phyloP scores from a whole-genome alignment of 768 basidiomycete species.

The Suillus hirtellus region DNA sequence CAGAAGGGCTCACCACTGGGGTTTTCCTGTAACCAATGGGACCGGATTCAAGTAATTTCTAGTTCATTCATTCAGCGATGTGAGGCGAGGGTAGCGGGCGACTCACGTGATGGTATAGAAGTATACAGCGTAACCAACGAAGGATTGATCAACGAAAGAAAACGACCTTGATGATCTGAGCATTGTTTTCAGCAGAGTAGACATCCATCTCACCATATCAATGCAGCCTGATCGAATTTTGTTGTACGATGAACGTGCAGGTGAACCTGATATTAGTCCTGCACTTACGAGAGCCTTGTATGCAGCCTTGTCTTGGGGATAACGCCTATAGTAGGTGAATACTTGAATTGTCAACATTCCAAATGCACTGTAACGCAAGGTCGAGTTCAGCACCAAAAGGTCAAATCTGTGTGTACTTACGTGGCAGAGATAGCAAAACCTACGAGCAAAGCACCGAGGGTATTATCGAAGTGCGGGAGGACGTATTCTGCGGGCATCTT shows the following conservation, averaged over 20 bases:
- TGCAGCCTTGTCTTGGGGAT: constrained; percentile 49
- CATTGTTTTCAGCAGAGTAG: background rate
- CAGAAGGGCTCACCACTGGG: constrained; percentile 43
- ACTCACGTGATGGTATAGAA: constrained; percentile 56
- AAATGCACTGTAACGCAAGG: constrained; percentile 43
- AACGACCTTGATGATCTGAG: constrained; percentile 20
- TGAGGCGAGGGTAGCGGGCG: background rate
- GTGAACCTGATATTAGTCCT: background rate
- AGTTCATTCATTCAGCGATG: background rate
- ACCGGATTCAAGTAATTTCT: constrained; percentile 43
- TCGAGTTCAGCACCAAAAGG: background rate
- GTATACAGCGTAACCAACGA: constrained; percentile 55
- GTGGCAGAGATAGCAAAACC: constrained; percentile 54
- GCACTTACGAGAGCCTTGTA: constrained; percentile 54
- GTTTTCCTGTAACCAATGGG: constrained; percentile 38
- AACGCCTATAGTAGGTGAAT: constrained; percentile 55
- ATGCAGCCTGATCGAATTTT: constrained; percentile 28
- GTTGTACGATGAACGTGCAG: background rate
- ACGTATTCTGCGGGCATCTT: constrained; percentile 17
- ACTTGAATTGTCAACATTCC: constrained; percentile 57
- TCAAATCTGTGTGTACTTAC: constrained; percentile 21
- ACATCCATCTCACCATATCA: constrained; percentile 31
- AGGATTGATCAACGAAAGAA: constrained; percentile 48
- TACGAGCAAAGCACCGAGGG: constrained; percentile 60
- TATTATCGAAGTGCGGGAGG: constrained; percentile 38